These are phyloP conservation scores for Venustampulla echinocandica DNA, from an alignment of 495 filamentous ascomycete genomes.

Conservation along the genomic window DNA sequence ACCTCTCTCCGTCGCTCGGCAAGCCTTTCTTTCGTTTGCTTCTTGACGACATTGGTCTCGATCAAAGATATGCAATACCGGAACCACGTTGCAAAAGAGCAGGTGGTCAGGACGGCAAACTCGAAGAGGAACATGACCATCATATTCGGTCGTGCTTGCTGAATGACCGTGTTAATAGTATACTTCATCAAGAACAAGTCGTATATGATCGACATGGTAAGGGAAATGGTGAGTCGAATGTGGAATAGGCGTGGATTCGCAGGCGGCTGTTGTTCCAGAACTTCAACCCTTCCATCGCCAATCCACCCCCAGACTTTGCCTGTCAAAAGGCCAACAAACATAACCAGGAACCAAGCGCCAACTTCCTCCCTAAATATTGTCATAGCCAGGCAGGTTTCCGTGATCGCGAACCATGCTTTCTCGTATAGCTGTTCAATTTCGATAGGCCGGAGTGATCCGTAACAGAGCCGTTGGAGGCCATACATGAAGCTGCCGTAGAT, in stretches of 20 bases:
- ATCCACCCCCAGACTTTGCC: slow-evolving; percentile 99
- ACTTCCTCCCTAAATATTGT: slow-evolving; percentile 97
- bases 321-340: slow-evolving; percentile 87
- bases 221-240: slow-evolving; percentile 65
- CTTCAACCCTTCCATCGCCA: slow-evolving; percentile 85
- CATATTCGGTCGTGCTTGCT: slow-evolving; percentile 85
- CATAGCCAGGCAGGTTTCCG: slow-evolving; percentile 95
- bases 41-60: slow-evolving; percentile 64
- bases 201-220: slow-evolving; percentile 68
- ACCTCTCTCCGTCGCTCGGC: slow-evolving; percentile 51
- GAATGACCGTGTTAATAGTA: slow-evolving; percentile 70
- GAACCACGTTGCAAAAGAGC: slow-evolving; percentile 66
- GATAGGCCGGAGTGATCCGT: slow-evolving; percentile 82
- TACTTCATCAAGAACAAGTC: slow-evolving; percentile 71
- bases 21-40: slow-evolving; percentile 56
- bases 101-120: slow-evolving; percentile 76
- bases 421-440: slow-evolving; percentile 97
- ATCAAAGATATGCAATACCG: slow-evolving; percentile 73
- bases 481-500: slow-evolving; percentile 67
- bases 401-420: slow-evolving; percentile 94
- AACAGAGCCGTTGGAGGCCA: slow-evolving; percentile 81
- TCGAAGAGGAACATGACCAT: slow-evolving; percentile 99
- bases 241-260: slow-evolving; percentile 88
- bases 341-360: slow-evolving; percentile 85
- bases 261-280: slow-evolving; percentile 90